phyloP scores from a whole-genome alignment of 805 yeast genomes.

The Hemisphaericaspora nanyangensis region DNA sequence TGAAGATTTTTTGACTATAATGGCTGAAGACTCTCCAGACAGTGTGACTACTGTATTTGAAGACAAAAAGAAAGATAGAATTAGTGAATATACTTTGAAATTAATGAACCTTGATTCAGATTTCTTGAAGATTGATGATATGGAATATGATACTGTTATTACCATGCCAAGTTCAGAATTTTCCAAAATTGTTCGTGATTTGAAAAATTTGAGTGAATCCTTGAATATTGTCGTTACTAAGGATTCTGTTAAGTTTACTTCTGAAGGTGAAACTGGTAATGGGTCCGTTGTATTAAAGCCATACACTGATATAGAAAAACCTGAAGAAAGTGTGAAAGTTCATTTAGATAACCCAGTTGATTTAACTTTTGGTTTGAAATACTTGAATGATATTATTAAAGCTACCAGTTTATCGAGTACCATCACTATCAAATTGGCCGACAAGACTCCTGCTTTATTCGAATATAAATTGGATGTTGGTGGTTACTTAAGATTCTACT shows the following conservation, averaged over 20 bases:
- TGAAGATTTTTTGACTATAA: slow-evolving; percentile 80
- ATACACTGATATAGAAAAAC: slow-evolving; percentile 71
- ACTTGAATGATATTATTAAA: slow-evolving; percentile 85
- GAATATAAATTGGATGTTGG: slow-evolving; percentile 82
- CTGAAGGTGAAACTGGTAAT: slow-evolving; percentile 89
- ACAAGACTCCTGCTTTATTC: slow-evolving; percentile 89
- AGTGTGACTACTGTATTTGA: slow-evolving; percentile 78
- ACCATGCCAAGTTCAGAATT: slow-evolving; percentile 87
- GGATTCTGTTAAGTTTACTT: slow-evolving; percentile 83
- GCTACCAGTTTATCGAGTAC: slow-evolving; percentile 75
- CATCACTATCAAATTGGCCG: slow-evolving; percentile 82
- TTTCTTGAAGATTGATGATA: slow-evolving; percentile 87
- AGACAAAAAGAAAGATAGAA: slow-evolving; percentile 85
- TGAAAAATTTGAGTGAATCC: slow-evolving; percentile 83
- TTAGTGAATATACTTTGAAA: slow-evolving; percentile 86
- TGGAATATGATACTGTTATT: slow-evolving; percentile 83
- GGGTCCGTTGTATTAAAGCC: slow-evolving; percentile 88
- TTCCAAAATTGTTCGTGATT: slow-evolving; percentile 84
- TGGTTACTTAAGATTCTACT: slow-evolving; percentile 91
- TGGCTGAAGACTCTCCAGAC: slow-evolving; percentile 88
- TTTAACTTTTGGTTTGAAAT: slow-evolving; percentile 87
- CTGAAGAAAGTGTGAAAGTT: slow-evolving; percentile 70
- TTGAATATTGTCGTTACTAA: slow-evolving; percentile 82
- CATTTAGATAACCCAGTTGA: slow-evolving; percentile 83
- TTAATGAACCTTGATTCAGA: slow-evolving; percentile 97